phyloP scores from a whole-genome alignment of 2,329 filamentous ascomycete species.

The Chaetomiaceae sp. region DNA sequence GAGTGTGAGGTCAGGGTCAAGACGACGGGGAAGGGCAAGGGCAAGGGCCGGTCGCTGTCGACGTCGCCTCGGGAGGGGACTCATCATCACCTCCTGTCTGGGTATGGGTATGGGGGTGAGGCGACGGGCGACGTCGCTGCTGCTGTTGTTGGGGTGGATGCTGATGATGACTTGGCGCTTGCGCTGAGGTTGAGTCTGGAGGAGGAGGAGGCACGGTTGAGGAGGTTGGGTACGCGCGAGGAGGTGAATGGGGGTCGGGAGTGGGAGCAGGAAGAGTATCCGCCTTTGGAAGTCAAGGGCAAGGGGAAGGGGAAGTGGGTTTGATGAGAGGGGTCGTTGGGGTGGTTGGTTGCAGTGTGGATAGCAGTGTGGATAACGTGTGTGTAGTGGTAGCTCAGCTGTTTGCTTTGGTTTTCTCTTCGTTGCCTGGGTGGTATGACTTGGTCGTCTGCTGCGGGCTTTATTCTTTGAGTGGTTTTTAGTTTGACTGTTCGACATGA shows the following conservation, averaged over 20 bases:
- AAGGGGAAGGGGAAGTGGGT: slow-evolving; percentile 33
- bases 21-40: slow-evolving; percentile 42
- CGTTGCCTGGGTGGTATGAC: too few relatives aligned
- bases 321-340: not conserved
- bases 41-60: slow-evolving; percentile 33
- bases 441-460: too few relatives aligned
- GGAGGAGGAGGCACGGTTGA: slow-evolving; percentile 43
- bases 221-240: slow-evolving; percentile 15
- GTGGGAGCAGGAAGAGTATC: slow-evolving; percentile 28
- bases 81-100: too few relatives aligned
- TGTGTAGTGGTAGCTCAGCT: too few relatives aligned
- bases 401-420: too few relatives aligned
- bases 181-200: slow-evolving; percentile 57
- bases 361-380: too few relatives aligned
- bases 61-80: slow-evolving; percentile 27
- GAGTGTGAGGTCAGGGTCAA: slow-evolving; percentile 44
- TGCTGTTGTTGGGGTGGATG: slow-evolving; percentile 17
- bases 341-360: not conserved
- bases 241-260: not conserved
- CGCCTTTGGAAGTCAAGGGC: slow-evolving; percentile 31
- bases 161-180: slow-evolving; percentile 55
- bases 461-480: too few relatives aligned
- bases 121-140: not conserved
- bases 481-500: too few relatives aligned
- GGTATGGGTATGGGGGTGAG: not conserved